A percentile compares a stretch with the other conserved stretches of the same genome.
Evolutionary conservation across 352 stramenopile species (phyloP).

Genomic region (Phytopythium delawarense): DNA sequence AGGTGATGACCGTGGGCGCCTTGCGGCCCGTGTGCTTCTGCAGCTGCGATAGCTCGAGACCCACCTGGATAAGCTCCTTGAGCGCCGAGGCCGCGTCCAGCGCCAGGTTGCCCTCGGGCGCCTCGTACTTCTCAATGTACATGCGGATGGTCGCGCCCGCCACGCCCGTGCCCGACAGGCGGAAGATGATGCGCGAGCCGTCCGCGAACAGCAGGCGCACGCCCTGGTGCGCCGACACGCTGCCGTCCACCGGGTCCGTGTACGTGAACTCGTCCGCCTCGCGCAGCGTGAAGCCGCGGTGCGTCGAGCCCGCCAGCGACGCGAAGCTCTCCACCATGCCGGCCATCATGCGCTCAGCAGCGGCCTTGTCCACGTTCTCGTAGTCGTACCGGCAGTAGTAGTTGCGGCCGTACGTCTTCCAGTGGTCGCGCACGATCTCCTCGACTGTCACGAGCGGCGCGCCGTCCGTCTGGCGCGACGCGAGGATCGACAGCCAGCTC

Average conservation of each 20-base stretch:
- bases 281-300: slow-evolving; percentile 80
- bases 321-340: slow-evolving; percentile 66
- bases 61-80: slow-evolving; percentile 89
- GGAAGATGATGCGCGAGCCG: slow-evolving; percentile 95
- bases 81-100: slow-evolving; percentile 77
- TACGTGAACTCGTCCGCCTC: slow-evolving; percentile 98
- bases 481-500: slow-evolving; percentile 98
- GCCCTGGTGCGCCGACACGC: slow-evolving; percentile 94
- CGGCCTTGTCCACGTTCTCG: slow-evolving; percentile 95
- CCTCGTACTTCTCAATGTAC: slow-evolving; percentile 99
- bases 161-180: slow-evolving; percentile 97
- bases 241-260: slow-evolving; percentile 97
- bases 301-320: slow-evolving; percentile 53
- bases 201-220: slow-evolving; percentile 96
- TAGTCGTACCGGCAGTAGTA: slow-evolving; percentile 99
- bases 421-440: slow-evolving; percentile 96
- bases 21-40: slow-evolving; percentile 91
- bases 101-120: slow-evolving; percentile 75
- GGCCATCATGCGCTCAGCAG: slow-evolving; percentile 70
- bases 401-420: slow-evolving; percentile 96
- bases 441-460: slow-evolving; percentile 93
- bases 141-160: slow-evolving; percentile 97
- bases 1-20: slow-evolving; percentile 97
- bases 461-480: slow-evolving; percentile 80
- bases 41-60: slow-evolving; percentile 91